phyloP scores from a whole-genome alignment of 148 eudicot species.

The Bassia scoparia region DNA sequence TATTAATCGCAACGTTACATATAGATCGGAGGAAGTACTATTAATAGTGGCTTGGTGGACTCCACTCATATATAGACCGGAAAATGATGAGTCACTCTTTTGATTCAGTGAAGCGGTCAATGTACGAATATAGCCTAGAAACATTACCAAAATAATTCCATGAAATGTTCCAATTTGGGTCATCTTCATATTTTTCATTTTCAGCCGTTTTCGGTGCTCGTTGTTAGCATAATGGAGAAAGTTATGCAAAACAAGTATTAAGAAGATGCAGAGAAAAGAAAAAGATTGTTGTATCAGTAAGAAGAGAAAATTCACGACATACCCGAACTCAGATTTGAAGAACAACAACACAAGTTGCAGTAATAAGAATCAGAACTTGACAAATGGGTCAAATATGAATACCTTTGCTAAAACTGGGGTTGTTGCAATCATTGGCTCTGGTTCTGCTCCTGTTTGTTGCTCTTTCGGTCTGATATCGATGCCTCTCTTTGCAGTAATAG shows the following conservation, averaged over 20 bases:
- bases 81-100: too few relatives aligned
- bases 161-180: slow-evolving; percentile 9
- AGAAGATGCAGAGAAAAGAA: slow-evolving; percentile 42
- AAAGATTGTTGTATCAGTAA: slow-evolving; percentile 57
- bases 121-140: too few relatives aligned
- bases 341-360: slow-evolving; percentile 72
- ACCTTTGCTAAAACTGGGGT: slow-evolving; percentile 83
- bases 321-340: slow-evolving; percentile 78
- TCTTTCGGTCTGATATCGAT: slow-evolving; percentile 88
- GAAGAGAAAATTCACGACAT: slow-evolving; percentile 74
- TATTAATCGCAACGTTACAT: too few relatives aligned
- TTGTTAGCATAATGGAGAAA: slow-evolving; percentile 29
- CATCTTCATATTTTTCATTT: slow-evolving; percentile 4
- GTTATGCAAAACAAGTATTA: slow-evolving; percentile 38
- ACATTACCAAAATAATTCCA: not conserved
- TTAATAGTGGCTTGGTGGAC: too few relatives aligned
- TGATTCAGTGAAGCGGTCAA: too few relatives aligned
- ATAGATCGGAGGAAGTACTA: too few relatives aligned
- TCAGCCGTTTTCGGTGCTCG: slow-evolving; percentile 12
- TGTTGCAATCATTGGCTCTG: slow-evolving; percentile 69
- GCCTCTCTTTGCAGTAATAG: slow-evolving; percentile 71
- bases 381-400: slow-evolving; percentile 53
- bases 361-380: slow-evolving; percentile 68
- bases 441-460: slow-evolving; percentile 66
- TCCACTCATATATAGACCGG: too few relatives aligned